A percentile compares a stretch with the other conserved stretches of the same genome.
Conservation (phyloP, 1,139 yeast genomes). For the Yamadazyma spencermartinsiae region DNA sequence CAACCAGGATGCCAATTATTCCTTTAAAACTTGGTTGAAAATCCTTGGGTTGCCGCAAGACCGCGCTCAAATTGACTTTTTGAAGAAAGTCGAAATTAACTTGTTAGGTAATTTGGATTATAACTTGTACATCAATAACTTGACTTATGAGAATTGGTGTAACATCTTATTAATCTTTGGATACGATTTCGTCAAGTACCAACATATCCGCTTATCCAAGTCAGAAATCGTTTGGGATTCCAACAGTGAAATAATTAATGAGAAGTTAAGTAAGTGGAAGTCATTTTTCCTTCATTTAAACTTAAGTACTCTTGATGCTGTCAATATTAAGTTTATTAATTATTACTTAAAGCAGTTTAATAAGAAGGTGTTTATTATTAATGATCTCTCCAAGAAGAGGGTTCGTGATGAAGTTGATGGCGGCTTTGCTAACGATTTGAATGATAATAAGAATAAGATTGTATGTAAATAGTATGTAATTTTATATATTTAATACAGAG, state of each 20-base stretch:
- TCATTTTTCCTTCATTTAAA: constrained; percentile 26
- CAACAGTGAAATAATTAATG: constrained; percentile 19
- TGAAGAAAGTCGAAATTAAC: constrained; percentile 55
- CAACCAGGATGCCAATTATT: constrained; percentile 70
- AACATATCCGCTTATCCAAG: constrained; percentile 19
- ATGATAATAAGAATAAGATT: constrained; percentile 13
- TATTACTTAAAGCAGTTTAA: constrained; percentile 38
- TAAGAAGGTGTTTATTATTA: constrained; percentile 28
- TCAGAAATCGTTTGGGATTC: constrained; percentile 35
- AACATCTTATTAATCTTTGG: constrained; percentile 45
- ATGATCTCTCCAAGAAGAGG: constrained; percentile 22
- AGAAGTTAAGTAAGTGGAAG: constrained; percentile 34
- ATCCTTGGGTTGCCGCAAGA: constrained; percentile 57
- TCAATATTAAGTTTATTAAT: constrained; percentile 29
- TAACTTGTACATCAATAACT: constrained; percentile 51
- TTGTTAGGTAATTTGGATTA: constrained; percentile 57
- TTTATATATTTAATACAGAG: constrained; percentile 1
- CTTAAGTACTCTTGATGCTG: constrained; percentile 18
- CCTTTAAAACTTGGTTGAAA: constrained; percentile 73
- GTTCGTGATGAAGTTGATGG: constrained; percentile 13
- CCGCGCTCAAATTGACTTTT: constrained; percentile 33
- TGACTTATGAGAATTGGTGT: constrained; percentile 57
- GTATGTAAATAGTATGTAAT: constrained; percentile 13
- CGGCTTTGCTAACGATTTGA: constrained; percentile 6
- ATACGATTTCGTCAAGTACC: constrained; percentile 41